Percentiles rank a stretch among this genome's conserved stretches.
phyloP scores from a whole-genome alignment of 73 alveolate genomes.

The Loxodes magnus region DNA sequence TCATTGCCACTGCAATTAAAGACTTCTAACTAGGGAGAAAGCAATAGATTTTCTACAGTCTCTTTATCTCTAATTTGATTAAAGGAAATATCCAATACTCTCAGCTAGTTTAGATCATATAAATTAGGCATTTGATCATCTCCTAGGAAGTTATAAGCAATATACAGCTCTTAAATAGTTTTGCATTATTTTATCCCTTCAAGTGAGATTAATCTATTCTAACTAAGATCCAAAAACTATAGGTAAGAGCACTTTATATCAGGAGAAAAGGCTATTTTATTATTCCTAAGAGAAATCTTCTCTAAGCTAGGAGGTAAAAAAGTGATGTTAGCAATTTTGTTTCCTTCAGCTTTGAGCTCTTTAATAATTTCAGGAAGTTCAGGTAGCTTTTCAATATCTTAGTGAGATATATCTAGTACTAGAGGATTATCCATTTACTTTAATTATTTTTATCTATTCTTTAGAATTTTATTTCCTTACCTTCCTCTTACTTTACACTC shows the following conservation, averaged over 20 bases:
- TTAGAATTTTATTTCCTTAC: too few species aligned
- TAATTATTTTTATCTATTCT: too few species aligned
- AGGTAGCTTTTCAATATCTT: background rate
- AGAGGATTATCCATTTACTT: too few species aligned
- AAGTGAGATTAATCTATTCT: constrained; percentile 4
- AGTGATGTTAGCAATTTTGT: background rate
- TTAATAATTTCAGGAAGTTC: background rate
- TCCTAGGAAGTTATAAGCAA: constrained; percentile 7
- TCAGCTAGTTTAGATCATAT: background rate
- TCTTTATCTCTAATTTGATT: constrained; percentile 8
- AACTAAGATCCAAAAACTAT: background rate
- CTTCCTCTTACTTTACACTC: too few species aligned
- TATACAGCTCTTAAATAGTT: background rate
- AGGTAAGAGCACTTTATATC: background rate
- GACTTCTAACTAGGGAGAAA: background rate
- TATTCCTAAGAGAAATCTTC: background rate
- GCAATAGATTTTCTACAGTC: background rate
- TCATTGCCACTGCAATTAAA: background rate
- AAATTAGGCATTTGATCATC: constrained; percentile 5
- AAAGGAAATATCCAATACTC: background rate
- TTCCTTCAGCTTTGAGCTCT: constrained; percentile 5
- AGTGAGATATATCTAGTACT: background rate
- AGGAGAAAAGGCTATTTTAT: constrained; percentile 5
- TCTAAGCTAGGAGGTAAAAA: background rate
- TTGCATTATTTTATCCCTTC: constrained; percentile 6